Percentiles rank a stretch among this genome's conserved stretches.
These are phyloP conservation scores for Fistulinella cinereoalba DNA, from an alignment of 1,284 basidiomycete genomes.

Conservation along the genomic window DNA sequence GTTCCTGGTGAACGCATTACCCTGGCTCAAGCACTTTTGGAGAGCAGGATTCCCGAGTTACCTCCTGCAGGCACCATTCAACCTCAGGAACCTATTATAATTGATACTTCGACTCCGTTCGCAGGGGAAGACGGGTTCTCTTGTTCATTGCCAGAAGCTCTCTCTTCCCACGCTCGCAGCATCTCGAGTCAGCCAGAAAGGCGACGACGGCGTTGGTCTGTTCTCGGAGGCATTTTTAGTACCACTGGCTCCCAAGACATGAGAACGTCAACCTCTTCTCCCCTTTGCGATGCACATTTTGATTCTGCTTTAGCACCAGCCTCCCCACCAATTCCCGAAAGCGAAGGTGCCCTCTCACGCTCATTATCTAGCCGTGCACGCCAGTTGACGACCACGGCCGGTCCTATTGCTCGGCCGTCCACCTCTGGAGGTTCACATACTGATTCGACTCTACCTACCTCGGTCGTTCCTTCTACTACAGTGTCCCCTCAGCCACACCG, in stretches of 20 bases:
- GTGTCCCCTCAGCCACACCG: constrained; percentile 48
- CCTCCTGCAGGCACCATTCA: constrained; percentile 65
- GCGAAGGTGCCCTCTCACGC: constrained; percentile 21
- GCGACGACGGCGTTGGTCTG: constrained; percentile 41
- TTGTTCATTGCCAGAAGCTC: constrained; percentile 50
- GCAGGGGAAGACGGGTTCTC: constrained; percentile 42
- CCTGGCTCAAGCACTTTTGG: constrained; percentile 67
- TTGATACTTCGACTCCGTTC: constrained; percentile 41
- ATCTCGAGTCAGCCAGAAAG: constrained; percentile 26
- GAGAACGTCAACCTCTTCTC: constrained; percentile 28
- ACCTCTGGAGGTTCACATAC: constrained; percentile 16
- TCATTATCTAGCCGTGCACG: constrained; percentile 25
- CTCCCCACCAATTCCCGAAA: constrained; percentile 14
- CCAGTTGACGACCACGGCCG: constrained; percentile 6
- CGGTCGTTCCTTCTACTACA: constrained; percentile 30
- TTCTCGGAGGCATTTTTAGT: constrained; percentile 46
- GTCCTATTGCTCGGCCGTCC: constrained; percentile 22
- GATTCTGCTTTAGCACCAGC: constrained; percentile 15
- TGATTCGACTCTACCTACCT: constrained; percentile 25
- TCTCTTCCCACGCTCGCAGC: constrained; percentile 34
- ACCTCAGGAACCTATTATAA: constrained; percentile 64
- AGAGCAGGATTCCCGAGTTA: constrained; percentile 71
- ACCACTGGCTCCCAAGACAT: constrained; percentile 21
- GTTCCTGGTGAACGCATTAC: constrained; percentile 54
- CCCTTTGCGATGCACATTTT: constrained; percentile 17